Evolutionary conservation across 1,284 basidiomycete genomes (phyloP).

Genomic region (Testicularia cyperi): DNA sequence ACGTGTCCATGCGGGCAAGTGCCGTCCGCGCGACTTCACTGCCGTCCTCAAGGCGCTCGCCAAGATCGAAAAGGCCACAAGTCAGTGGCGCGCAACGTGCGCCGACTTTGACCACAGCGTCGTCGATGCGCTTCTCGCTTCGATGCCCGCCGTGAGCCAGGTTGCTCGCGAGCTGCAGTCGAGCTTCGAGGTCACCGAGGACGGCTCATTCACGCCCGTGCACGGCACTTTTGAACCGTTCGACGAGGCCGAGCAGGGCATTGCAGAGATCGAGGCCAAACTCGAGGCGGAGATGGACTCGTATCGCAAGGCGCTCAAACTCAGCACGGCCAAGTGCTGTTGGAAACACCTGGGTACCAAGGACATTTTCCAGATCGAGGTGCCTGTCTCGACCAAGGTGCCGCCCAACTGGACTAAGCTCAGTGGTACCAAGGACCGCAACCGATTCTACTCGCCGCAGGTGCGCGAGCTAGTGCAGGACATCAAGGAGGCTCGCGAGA

Average conservation of each 20-base stretch:
- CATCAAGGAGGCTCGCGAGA: conserved; percentile 59
- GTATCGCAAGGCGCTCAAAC: conserved; percentile 41
- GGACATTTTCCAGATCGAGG: conserved; percentile 59
- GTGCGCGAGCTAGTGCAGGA: conserved; percentile 55
- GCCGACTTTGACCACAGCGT: conserved; percentile 28
- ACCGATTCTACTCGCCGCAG: conserved; percentile 56
- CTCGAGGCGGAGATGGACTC: conserved; percentile 46
- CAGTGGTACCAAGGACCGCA: conserved; percentile 54
- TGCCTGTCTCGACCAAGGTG: conserved; percentile 52
- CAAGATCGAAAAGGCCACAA: conserved; percentile 29
- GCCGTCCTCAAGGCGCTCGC: conserved; percentile 47
- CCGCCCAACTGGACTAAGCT: conserved; percentile 53
- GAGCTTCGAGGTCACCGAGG: conserved; percentile 46
- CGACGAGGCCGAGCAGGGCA: conserved; percentile 43
- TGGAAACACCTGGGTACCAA: conserved; percentile 60
- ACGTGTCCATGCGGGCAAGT: conserved; percentile 55
- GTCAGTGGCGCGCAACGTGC: conserved; percentile 17
- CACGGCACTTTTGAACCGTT: conserved; percentile 42
- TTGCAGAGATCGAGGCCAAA: conserved; percentile 43
- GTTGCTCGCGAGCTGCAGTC: conserved; percentile 41
- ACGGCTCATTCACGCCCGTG: conserved; percentile 53
- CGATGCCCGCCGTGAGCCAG: conserved; percentile 46
- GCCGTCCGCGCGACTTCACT: conserved; percentile 55
- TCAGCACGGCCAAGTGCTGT: conserved; percentile 33
- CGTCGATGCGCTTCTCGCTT: conserved; percentile 29